Evolutionary conservation across 2,329 filamentous ascomycete species (phyloP), one percentile per base, ranked within the genome.

Genomic region (Gnomoniopsis sp.): DNA sequence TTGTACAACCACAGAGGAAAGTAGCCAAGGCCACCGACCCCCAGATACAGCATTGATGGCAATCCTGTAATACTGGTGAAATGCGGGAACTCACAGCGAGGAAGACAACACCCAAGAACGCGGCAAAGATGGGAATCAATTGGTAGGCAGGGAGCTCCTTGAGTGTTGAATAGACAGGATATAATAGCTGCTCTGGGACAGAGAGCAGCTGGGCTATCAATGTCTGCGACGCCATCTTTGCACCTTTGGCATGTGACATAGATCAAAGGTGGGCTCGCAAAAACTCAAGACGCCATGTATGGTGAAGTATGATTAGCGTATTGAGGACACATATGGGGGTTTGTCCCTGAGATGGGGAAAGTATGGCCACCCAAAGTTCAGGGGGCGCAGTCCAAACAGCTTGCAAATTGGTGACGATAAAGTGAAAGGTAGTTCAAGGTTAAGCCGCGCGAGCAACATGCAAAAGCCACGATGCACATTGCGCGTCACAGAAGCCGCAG

Each of bases 141-240:
- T 77, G 62, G 58, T 76, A 68, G 19, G 73, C 61, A 2, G 79
- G 76, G 15, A 73, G 74, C 21, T 74, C 72, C 57, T 68, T 67
- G 38, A 72, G 64, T 65, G 72, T 72, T 8, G 67, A 67, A 62
- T 68, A 72, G n/a, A 75, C 65, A 49, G 71, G 68, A 59, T 65
- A 65, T 57, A 74, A 60, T 59, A 74, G 67, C 59, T 68, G 70
- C 60, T 67, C 65, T 30, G 78, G 67, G 23, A 73, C 66, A 54
- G 70, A 65, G 43, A 69, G 61, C 56, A 61, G 59, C 48, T 53
- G 52, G 34, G 52, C 48, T 23, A 53, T 49, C 8, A 53, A 44
- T 22, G 57, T 54, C 47, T 12, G 34, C 26, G 43, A 49, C 17
- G 46, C 57, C 60, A 62, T 62, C 6, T 22, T 33, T 17, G 15